These are phyloP conservation scores for Mycocentrospora acerina DNA, from an alignment of 2,329 filamentous ascomycete species.

Conservation along the genomic window DNA sequence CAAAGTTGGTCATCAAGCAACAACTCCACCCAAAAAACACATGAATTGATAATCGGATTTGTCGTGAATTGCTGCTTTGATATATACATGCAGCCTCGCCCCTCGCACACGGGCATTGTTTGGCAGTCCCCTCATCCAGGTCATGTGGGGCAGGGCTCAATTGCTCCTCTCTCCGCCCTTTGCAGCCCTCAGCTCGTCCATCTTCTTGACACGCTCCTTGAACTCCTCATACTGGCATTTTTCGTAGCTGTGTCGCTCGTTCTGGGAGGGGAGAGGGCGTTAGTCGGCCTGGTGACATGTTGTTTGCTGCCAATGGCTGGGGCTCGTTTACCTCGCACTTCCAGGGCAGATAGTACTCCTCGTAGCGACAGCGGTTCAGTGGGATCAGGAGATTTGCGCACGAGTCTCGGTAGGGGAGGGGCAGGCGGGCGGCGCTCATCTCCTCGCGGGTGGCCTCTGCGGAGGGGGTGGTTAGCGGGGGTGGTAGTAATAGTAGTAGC, in stretches of 20 bases:
- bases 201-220: slow-evolving; percentile 97
- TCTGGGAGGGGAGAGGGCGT: slow-evolving; percentile 62
- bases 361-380: slow-evolving; percentile 88
- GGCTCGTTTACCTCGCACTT: slow-evolving; percentile 77
- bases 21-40: too few relatives aligned
- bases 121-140: neutral
- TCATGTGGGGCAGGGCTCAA: slow-evolving; percentile 51
- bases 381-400: slow-evolving; percentile 95
- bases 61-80: slow-evolving; percentile 19
- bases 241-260: slow-evolving; percentile 96
- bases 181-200: slow-evolving; percentile 89
- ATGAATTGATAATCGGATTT: slow-evolving; percentile 1
- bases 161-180: slow-evolving; percentile 87
- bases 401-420: slow-evolving; percentile 89
- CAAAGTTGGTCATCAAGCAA: too few relatives aligned
- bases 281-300: too few relatives aligned
- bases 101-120: too few relatives aligned
- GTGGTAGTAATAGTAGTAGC: slow-evolving; percentile 9
- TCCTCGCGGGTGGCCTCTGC: slow-evolving; percentile 81
- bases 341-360: slow-evolving; percentile 94
- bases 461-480: slow-evolving; percentile 29
- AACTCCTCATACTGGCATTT: slow-evolving; percentile 99
- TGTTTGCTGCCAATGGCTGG: neutral
- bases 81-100: slow-evolving; percentile 40
- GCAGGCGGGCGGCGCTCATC: slow-evolving; percentile 88